Evolutionary conservation across 805 yeast genomes (phyloP).

Genomic region (Wickerhamiella allomyrinae): DNA sequence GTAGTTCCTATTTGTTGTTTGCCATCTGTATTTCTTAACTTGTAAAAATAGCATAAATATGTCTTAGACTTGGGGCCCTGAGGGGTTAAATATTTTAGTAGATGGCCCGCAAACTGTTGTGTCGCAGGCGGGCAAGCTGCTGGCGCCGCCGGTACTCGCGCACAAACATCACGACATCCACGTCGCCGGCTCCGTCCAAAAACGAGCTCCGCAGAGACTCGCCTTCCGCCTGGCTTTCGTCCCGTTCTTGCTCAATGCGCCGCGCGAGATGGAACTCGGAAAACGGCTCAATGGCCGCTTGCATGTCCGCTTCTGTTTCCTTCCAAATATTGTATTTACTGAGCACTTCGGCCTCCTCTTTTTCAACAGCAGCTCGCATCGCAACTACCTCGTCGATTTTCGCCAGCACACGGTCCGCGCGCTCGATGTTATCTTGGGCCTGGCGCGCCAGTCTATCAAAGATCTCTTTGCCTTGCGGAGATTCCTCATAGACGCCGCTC

Average conservation of each 20-base stretch:
- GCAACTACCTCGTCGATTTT: conserved; percentile 20
- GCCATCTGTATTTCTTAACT: too few species aligned
- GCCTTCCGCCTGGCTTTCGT: conserved; percentile 22
- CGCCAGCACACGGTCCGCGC: conserved; percentile 20
- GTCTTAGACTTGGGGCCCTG: too few species aligned
- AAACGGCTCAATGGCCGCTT: conserved; percentile 25
- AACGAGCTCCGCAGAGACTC: conserved; percentile 2
- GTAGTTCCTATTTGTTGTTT: background rate
- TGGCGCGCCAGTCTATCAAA: conserved; percentile 17
- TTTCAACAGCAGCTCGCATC: background rate
- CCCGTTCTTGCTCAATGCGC: conserved; percentile 21
- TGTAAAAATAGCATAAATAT: background rate
- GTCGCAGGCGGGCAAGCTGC: background rate
- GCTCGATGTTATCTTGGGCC: conserved; percentile 18
- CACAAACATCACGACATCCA: background rate
- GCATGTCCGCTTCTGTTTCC: conserved; percentile 21
- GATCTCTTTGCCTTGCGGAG: conserved; percentile 16
- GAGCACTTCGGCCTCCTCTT: conserved; percentile 20
- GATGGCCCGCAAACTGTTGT: background rate
- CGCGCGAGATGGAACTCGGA: conserved; percentile 25
- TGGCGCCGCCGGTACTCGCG: background rate
- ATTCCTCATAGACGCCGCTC: conserved; percentile 21
- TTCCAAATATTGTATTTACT: conserved; percentile 6
- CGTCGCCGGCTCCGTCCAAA: conserved; percentile 8
- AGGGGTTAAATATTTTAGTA: too few species aligned